Base-by-base conservation (phyloP, 2,329 filamentous ascomycete species). In the Fusarium tuaranense region DNA sequence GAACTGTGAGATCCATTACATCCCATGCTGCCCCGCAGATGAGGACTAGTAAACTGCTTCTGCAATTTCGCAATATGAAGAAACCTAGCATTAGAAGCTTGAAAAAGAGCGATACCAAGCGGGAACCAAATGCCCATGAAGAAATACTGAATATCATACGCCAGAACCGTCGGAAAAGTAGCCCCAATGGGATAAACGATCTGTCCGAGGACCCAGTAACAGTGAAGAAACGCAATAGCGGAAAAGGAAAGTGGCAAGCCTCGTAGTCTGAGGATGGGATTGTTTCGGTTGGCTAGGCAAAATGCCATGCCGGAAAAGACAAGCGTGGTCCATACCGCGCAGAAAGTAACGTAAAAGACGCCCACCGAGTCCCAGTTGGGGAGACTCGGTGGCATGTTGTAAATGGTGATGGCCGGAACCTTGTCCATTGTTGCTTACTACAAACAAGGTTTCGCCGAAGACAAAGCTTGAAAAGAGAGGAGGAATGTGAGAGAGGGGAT, bases 121-220 rank as follows among this genome's bases (percentile, higher is more conserved):
- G 91, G 91, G 8, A 93, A 82, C 78, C 89, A 91, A 53, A 89
- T 87, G 59, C 88, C 87, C 91, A 93, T 93, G 78, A 91, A 85
- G 88, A 90, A 93, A 78, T 87, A 93, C 78, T 92, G 64, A 8
- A 74, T 22, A 3, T 70, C 46, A 5, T 67, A 69, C 18, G 66
- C 88, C 12, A 85, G 83, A 13, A 86, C 82, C 60, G 87, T 87
- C 0, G 89, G 87, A 30, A 82, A 78, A 2, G 83, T 69, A 1
- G 80, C 75, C 0, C 83, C 83, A 25, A 84, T 64, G 2, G 81
- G 72, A 69, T 85, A 85, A 0, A 76, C 82, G 13, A 83, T 73
- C 76, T 86, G 83, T 4, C 82, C 83, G 2, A 81, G 79, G 8
- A 82, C 63, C 84, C 83, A 86, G 77, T 84, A 86, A 4, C 84